phyloP scores from a whole-genome alignment of 1,139 yeast species.

The Nakaseomyces glabratus region DNA sequence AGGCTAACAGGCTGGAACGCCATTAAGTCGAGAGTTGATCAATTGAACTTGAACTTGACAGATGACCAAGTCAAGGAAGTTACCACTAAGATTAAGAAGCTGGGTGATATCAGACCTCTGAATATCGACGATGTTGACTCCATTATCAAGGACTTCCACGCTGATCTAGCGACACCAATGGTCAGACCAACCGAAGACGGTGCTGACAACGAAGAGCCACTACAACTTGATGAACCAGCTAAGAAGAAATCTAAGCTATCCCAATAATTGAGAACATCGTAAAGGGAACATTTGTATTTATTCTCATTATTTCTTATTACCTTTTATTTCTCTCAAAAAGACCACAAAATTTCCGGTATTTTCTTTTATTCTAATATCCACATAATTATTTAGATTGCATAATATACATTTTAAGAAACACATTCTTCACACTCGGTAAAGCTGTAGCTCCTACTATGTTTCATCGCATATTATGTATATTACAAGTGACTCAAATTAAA shows the following conservation, averaged over 20 bases:
- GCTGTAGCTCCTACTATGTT: no score
- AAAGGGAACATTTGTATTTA: no score
- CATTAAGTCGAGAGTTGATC: slow-evolving; percentile 95
- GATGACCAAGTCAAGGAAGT: slow-evolving; percentile 95
- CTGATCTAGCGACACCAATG: slow-evolving; percentile 44
- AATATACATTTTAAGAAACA: no score
- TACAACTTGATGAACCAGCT: slow-evolving; percentile 13
- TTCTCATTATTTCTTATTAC: no score
- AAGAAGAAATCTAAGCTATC: slow-evolving; percentile 6
- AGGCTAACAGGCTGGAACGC: slow-evolving; percentile 99
- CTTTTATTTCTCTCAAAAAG: no score
- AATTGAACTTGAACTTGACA: slow-evolving; percentile 78
- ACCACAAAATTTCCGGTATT: no score
- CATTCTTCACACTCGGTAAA: no score
- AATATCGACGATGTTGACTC: slow-evolving; percentile 97
- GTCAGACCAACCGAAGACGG: slow-evolving; percentile 23
- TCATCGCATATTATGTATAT: no score
- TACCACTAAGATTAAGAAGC: slow-evolving; percentile 81
- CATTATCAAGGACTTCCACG: slow-evolving; percentile 87
- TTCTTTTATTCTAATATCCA: no score
- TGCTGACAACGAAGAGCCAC: slow-evolving; percentile 22
- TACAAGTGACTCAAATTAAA: no score
- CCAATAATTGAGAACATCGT: no score
- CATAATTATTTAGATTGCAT: no score
- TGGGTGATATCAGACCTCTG: slow-evolving; percentile 91